Base-by-base conservation (phyloP, 805 yeast species). In the Kodamaea kaohsiungensis region DNA sequence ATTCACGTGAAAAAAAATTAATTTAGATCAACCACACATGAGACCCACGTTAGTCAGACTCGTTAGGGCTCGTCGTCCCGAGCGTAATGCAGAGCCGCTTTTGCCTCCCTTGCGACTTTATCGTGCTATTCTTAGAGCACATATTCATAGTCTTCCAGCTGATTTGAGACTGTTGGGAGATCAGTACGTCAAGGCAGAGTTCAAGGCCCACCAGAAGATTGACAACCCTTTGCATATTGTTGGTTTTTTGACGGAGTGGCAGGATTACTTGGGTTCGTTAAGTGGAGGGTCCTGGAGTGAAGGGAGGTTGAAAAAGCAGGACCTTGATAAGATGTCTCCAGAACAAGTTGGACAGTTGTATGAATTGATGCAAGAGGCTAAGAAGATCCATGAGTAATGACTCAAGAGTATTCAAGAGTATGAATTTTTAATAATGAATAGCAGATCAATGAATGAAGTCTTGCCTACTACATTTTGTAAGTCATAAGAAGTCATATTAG, bases 241-340 rank as follows among this genome's bases (percentile, higher is more conserved):
- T 9, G 99, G 98, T 9, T 95, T 95, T 62, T 77, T 95, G 57
- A 84, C 96, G 1, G 87, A 90, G 56, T 95, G 99, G 99, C 99
- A 95, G 69, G 93, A 87, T 57, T 89, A 89, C 63, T 76, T 88
- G 56, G 73, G 78, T 10, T 72, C 75, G 67, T 80, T 89, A 19
- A 80, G 83, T 27, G 83, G 75, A 3, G 78, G 76, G 0, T 57
- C 59, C 7, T 77, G 80, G 79, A 61, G 67, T 60, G 67, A 70
- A 42, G 77, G 75, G 12, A 72, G 71, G 57, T 72, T 95, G 65
- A 85, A 86, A 17, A 74, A 82, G 57, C 77, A 76, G 35, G 86
- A 87, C 52, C 75, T 95, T 58, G 89, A 86, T 49, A 89, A 89
- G 67, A 83, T 95, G 92, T 84, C 88, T 22, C 93, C 95, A 7